Evolutionary conservation across 2,329 filamentous ascomycete genomes (phyloP), one percentile per base, ranked within the genome.

Genomic region (Atkinsonella texensis): DNA sequence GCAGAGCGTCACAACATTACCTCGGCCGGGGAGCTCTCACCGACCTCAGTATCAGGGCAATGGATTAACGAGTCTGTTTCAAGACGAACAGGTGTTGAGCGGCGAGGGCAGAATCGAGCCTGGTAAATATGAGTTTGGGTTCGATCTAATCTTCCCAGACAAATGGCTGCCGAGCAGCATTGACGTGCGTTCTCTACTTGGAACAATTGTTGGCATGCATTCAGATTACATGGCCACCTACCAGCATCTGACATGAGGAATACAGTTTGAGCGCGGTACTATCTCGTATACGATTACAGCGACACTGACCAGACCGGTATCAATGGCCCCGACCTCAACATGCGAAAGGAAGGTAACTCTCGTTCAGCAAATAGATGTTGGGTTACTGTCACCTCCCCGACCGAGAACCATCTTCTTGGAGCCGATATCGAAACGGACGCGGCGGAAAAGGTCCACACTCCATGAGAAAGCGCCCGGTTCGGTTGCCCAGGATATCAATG

Each of bases 281-380:
- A 88, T 98, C 60, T 85, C 86, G 18, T 98, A 97, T 69, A 82
- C 91, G 71, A 79, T 97, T 60, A 91, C 88, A 6, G 85, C 91
- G 33, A 96, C 89, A 9, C 68, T 97, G 52, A 97, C 91, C 18
- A 82, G 89, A 52, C 91, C 93, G 18, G 93, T 87, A 0, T 83
- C 89, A 6, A 94, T 96, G 55, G 79, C 84, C 13, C 84, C 91
- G 2, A 89, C 84, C 2, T 77, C 84, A 10, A 85, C 81, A 38
- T 93, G 87, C 68, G 89, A 95, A 58, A 79, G 83, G 55, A 90
- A 89, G 61, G 76, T 98, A 20, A 81, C 83, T 54, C 73, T 96
- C 8, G 72, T 87, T 35, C 89, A 96, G 66, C 82, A 80, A 53
- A 84, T 97, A 48, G 93, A 98, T 63, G 84, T 97, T 57, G 88